These are phyloP conservation scores for Thoreauomyces humboldtii DNA, from an alignment of 192 early-diverging fungal genomes.

Conservation along the genomic window DNA sequence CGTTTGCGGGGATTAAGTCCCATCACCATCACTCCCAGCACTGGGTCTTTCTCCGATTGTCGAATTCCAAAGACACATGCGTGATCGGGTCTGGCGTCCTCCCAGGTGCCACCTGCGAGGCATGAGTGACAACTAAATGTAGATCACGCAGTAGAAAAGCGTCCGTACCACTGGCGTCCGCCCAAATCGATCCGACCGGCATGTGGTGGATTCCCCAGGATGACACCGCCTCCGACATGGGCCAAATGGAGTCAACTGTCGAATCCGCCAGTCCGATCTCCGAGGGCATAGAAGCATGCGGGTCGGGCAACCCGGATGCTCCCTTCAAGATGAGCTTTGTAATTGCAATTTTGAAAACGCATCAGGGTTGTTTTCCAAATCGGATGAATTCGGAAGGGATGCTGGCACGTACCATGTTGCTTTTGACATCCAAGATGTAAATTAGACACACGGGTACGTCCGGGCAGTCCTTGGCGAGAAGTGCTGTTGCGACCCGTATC, in stretches of 20 bases:
- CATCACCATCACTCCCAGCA: slow-evolving; percentile 2
- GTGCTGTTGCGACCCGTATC: neutral
- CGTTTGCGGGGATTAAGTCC: slow-evolving; percentile 12
- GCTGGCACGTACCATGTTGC: no score
- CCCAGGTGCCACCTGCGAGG: neutral
- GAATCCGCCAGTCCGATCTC: neutral
- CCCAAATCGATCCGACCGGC: neutral
- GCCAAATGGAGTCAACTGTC: neutral
- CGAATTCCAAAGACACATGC: slow-evolving; percentile 1
- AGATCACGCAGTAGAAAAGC: no score
- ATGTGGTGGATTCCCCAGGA: neutral
- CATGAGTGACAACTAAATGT: no score
- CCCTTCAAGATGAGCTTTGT: neutral
- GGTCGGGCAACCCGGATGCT: neutral
- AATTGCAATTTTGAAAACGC: no score
- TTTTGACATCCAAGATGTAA: neutral
- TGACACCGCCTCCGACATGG: neutral
- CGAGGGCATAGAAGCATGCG: neutral
- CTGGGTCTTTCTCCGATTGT: neutral
- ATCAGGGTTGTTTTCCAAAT: no score
- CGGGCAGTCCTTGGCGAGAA: neutral
- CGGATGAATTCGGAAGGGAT: no score
- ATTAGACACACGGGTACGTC: neutral
- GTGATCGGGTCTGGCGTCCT: neutral
- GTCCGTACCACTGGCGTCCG: neutral